Evolutionary conservation across 2,329 filamentous ascomycete species (phyloP).

Genomic region (Zymoseptoria ardabiliae): DNA sequence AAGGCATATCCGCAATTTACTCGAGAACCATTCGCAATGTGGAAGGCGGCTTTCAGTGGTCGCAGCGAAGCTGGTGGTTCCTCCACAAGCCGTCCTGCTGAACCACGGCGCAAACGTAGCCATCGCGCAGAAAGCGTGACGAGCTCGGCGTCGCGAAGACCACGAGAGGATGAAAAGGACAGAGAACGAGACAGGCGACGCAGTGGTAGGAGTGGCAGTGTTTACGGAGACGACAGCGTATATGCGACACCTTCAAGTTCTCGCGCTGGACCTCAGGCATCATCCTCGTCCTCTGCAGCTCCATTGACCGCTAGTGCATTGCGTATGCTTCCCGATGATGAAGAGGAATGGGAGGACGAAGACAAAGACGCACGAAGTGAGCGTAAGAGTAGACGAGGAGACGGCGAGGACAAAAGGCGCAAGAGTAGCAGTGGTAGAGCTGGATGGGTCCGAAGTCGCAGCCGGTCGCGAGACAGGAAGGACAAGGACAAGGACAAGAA

Average conservation of each 20-base stretch:
- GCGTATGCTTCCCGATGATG: conserved; percentile 25
- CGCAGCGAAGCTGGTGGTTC: conserved; percentile 25
- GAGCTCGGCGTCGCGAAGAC: conserved; percentile 17
- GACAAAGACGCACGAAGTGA: conserved; percentile 24
- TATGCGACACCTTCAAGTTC: background rate
- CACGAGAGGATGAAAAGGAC: conserved; percentile 16
- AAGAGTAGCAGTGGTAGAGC: conserved; percentile 16
- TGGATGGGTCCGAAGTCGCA: conserved; percentile 24
- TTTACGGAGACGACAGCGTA: conserved; percentile 12
- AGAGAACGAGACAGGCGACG: conserved; percentile 17
- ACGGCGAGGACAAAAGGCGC: conserved; percentile 21
- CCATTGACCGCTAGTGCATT: conserved; percentile 30
- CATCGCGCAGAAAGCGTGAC: conserved; percentile 18
- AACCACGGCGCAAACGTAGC: conserved; percentile 21
- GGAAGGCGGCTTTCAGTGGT: conserved; percentile 30
- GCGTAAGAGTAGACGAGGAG: conserved; percentile 23
- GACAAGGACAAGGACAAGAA: background rate
- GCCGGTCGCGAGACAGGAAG: conserved; percentile 12
- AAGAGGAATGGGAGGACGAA: conserved; percentile 28
- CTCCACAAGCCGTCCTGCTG: conserved; percentile 5
- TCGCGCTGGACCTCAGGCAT: background rate
- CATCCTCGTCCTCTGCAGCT: conserved; percentile 15
- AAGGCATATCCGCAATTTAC: background rate
- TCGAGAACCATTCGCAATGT: conserved; percentile 17
- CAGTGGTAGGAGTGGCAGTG: conserved; percentile 21